Percentiles rank a stretch among this genome's conserved stretches.
Evolutionary conservation across 2,329 filamentous ascomycete genomes (phyloP).

Genomic region (Aspergillus arachidicola): DNA sequence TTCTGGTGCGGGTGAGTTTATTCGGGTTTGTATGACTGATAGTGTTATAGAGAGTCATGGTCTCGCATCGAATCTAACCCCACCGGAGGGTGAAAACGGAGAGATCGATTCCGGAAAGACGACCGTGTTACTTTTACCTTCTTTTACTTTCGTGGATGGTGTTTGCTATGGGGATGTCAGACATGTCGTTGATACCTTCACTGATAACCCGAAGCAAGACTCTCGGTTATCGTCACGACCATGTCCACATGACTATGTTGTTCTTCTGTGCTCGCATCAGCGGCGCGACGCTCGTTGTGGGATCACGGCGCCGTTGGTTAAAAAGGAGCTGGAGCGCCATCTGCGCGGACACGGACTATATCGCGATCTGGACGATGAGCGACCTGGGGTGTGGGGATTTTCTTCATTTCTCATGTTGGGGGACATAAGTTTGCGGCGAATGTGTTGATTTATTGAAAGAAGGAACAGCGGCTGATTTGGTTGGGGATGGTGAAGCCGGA

Average conservation of each 20-base stretch:
- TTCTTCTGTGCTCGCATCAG: constrained; percentile 85
- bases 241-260: constrained; percentile 77
- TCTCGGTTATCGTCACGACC: constrained; percentile 52
- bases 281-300: constrained; percentile 90
- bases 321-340: constrained; percentile 80
- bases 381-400: constrained; percentile 86
- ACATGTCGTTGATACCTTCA: constrained; percentile 65
- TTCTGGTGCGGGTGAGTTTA: no score
- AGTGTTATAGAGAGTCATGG: constrained; percentile 27
- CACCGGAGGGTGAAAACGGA: constrained; percentile 14
- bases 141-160: constrained; percentile 77
- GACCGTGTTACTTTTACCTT: constrained; percentile 76
- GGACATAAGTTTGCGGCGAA: constrained; percentile 95
- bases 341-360: constrained; percentile 76
- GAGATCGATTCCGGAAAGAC: constrained; percentile 50
- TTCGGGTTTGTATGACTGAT: not conserved
- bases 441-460: constrained; percentile 78
- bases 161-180: constrained; percentile 68
- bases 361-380: constrained; percentile 78
- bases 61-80: constrained; percentile 38
- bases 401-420: constrained; percentile 89
- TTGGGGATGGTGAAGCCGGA: constrained; percentile 78
- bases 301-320: constrained; percentile 80
- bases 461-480: constrained; percentile 66
- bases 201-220: constrained; percentile 64